Percentiles rank a stretch among this genome's conserved stretches.
These are phyloP conservation scores for Peronospora farinosa DNA, from an alignment of 352 stramenopile genomes.

Conservation along the genomic window DNA sequence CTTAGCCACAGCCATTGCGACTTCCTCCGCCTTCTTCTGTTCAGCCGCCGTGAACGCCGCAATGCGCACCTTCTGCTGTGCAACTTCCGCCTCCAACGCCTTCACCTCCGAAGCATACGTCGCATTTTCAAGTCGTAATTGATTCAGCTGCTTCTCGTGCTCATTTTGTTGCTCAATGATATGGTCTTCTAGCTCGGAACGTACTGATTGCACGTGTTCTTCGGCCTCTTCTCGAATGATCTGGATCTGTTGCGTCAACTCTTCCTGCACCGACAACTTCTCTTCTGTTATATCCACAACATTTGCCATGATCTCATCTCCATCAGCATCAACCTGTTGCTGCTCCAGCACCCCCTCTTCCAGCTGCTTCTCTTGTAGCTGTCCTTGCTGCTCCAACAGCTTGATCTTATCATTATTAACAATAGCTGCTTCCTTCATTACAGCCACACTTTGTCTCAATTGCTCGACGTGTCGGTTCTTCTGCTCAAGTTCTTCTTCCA, in stretches of 20 bases:
- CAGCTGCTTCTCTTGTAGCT: conserved; percentile 14
- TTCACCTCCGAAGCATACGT: conserved; percentile 57
- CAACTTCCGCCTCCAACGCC: conserved; percentile 53
- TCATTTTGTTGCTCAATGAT: conserved; percentile 46
- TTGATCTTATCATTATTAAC: conserved; percentile 29
- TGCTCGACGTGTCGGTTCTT: conserved; percentile 63
- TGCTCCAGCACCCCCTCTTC: conserved; percentile 10
- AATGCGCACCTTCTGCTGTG: conserved; percentile 63
- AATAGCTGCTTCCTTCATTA: conserved; percentile 42
- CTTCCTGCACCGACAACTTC: conserved; percentile 21
- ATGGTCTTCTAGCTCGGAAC: conserved; percentile 59
- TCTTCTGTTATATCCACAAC: conserved; percentile 32
- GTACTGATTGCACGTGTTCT: conserved; percentile 50
- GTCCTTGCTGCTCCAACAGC: conserved; percentile 20
- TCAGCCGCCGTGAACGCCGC: conserved; percentile 56
- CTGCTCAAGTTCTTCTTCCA: conserved; percentile 68
- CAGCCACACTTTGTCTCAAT: conserved; percentile 49
- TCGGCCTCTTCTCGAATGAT: conserved; percentile 49
- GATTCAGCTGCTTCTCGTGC: conserved; percentile 49
- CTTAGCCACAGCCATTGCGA: conserved; percentile 65
- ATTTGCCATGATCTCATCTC: conserved; percentile 27
- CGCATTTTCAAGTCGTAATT: conserved; percentile 54
- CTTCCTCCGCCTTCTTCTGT: conserved; percentile 75
- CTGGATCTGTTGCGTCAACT: conserved; percentile 48
- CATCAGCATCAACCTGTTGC: conserved; percentile 14